Conservation (phyloP, 352 stramenopile genomes). For the Pythium graminicola region DNA sequence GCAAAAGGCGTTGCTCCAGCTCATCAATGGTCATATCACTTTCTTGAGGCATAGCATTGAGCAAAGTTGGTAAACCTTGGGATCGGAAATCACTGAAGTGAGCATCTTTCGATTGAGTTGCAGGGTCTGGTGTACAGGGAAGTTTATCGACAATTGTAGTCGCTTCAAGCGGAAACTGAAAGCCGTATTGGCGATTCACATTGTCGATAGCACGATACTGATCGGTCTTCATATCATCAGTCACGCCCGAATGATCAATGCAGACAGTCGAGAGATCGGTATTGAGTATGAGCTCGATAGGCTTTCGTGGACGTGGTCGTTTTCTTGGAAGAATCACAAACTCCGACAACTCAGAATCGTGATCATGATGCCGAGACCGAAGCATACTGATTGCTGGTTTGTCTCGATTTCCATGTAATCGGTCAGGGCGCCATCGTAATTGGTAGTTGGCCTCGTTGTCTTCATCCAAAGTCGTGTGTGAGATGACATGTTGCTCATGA, state of each 20-base stretch:
- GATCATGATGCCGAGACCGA: background rate
- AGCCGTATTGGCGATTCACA: constrained; percentile 18
- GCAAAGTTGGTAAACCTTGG: background rate
- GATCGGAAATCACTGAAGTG: background rate
- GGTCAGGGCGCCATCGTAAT: background rate
- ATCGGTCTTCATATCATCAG: background rate
- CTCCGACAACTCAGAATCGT: constrained; percentile 19
- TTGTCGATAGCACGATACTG: background rate
- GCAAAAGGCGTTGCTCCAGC: constrained; percentile 16
- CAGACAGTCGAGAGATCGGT: background rate
- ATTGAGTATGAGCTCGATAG: constrained; percentile 27
- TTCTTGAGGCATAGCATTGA: background rate
- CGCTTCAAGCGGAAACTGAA: constrained; percentile 9
- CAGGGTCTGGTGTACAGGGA: background rate
- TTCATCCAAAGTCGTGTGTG: background rate
- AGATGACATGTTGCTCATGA: background rate
- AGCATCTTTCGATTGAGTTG: background rate
- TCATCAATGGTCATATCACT: constrained; percentile 10
- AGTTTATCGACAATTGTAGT: background rate
- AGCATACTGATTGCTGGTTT: background rate
- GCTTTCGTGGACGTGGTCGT: constrained; percentile 31
- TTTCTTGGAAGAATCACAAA: constrained; percentile 31
- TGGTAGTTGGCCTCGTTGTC: background rate
- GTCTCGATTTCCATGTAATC: background rate
- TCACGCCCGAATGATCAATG: background rate